These are phyloP conservation scores for Brassica juncea DNA, from an alignment of 345 rosid species.

Conservation along the genomic window DNA sequence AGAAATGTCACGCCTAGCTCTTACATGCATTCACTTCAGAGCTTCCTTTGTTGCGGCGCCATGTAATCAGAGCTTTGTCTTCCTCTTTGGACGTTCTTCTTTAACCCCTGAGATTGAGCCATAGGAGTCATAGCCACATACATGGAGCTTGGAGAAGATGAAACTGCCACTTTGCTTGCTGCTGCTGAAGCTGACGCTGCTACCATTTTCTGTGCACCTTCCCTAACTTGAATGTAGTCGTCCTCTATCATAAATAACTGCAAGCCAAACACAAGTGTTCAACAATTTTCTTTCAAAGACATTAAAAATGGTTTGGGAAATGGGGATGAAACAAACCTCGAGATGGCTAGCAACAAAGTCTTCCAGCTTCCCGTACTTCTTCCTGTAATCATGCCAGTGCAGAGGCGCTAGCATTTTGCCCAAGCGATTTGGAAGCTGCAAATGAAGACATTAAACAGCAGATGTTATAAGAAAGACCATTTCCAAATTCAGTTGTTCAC, in stretches of 20 bases:
- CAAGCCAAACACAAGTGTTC: constrained; percentile 28
- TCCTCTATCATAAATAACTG: constrained; percentile 89
- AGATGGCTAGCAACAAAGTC: constrained; percentile 82
- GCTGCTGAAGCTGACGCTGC: constrained; percentile 94
- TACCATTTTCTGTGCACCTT: constrained; percentile 92
- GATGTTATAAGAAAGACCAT: constrained; percentile 4
- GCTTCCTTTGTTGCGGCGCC: constrained; percentile 16
- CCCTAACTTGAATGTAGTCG: constrained; percentile 78
- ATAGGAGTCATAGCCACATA: constrained; percentile 89
- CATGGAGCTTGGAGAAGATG: constrained; percentile 66
- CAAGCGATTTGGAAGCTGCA: constrained; percentile 86
- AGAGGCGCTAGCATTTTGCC: constrained; percentile 98
- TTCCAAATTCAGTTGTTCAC: background rate
- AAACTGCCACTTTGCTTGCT: constrained; percentile 83
- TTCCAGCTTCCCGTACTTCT: constrained; percentile 87
- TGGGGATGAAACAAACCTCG: constrained; percentile 53
- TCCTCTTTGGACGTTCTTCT: constrained; percentile 25
- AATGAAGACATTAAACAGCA: constrained; percentile 5
- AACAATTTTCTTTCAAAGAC: background rate
- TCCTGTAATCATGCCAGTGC: constrained; percentile 97
- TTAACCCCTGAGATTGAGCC: constrained; percentile 49
- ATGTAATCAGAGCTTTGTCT: constrained; percentile 30
- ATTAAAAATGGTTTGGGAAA: background rate
- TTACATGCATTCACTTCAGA: constrained; percentile 6
- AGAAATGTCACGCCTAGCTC: background rate